These are phyloP conservation scores for Irpex lacteus DNA, from an alignment of 1,284 basidiomycete species.

Conservation along the genomic window DNA sequence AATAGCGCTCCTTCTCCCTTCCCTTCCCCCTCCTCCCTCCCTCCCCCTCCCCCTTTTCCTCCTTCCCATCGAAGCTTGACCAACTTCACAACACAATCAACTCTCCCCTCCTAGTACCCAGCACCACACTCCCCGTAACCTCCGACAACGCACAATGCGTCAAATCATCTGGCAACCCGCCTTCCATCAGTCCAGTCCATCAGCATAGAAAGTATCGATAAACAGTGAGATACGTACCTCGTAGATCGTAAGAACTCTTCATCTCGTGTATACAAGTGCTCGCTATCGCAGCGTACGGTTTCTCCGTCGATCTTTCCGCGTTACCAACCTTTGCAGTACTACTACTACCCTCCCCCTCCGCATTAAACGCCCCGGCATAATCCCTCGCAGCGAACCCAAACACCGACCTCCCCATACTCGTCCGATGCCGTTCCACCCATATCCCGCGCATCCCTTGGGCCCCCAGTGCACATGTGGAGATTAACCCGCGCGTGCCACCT, in stretches of 20 bases:
- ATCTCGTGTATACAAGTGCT: conserved; percentile 37
- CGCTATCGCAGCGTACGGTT: conserved; percentile 17
- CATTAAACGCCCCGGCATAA: not conserved
- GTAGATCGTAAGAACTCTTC: conserved; percentile 43
- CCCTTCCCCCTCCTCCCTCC: too few relatives aligned
- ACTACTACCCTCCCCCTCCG: not conserved
- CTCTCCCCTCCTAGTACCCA: conserved; percentile 45
- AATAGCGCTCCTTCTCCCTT: too few relatives aligned
- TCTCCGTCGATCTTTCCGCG: too few relatives aligned
- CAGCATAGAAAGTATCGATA: not conserved
- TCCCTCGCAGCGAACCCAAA: conserved; percentile 30
- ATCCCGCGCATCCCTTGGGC: conserved; percentile 43
- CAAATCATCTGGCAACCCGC: conserved; percentile 37
- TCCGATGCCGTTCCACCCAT: conserved; percentile 47
- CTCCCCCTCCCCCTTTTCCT: too few relatives aligned
- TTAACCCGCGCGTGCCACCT: conserved; percentile 34
- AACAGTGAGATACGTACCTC: conserved; percentile 32
- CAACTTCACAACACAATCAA: conserved; percentile 21
- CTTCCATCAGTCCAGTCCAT: not conserved
- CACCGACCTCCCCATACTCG: conserved; percentile 36
- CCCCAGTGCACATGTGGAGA: conserved; percentile 45
- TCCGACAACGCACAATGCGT: conserved; percentile 47
- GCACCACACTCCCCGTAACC: conserved; percentile 39
- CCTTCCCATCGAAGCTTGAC: not conserved
- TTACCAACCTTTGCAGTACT: too few relatives aligned